Evolutionary conservation across 495 filamentous ascomycete genomes (phyloP), one percentile per base, ranked within the genome.

Genomic region (Sporormia fimetaria): DNA sequence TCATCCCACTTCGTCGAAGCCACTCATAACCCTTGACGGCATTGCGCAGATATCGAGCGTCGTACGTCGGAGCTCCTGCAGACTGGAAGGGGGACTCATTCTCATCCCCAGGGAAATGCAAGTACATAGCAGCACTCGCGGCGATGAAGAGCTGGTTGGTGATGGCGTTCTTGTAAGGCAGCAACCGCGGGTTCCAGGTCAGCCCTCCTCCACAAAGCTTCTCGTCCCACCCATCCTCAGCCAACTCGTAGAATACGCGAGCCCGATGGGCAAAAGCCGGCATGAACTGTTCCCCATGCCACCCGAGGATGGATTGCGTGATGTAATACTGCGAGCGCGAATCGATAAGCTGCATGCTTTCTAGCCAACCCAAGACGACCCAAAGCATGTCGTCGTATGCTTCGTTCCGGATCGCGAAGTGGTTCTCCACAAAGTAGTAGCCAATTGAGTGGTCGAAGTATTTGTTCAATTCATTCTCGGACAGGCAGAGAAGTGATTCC

Each of bases 301-400:
- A 95, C 9, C 40, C 49, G 56, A 0, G 7, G 60, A 37, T 86
- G 80, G 24, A 70, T n/a, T n/a, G n/a, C n/a, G n/a, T n/a, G n/a
- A n/a, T n/a, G n/a, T n/a, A n/a, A n/a, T n/a, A n/a, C n/a, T 39
- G 26, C 20, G 39, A 38, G 37, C 51, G 51, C 15, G 17, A 51
- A 23, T 77, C 58, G 31, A 87, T 73, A 55, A 90, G 83, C 50
- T 84, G 76, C 52, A 84, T 75, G 33, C 70, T 73, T 56, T 92
- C 83, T 43, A 95, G 68, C 88, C 88, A 96, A 38, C 80, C 82
- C 30, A 96, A 66, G 1, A 94, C 88, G 8, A 96, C 86, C 90
- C 90, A 98, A 15, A 94, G 71, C 70, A 95, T 95, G 57, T 98
- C 90, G 58, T 98, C 90, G 56, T 79, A 94, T 1, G 88, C 90